Percentiles rank a stretch among this genome's conserved stretches.
These are phyloP conservation scores for Pseudocercospora fuligena DNA, from an alignment of 2,329 filamentous ascomycete species.

Conservation along the genomic window DNA sequence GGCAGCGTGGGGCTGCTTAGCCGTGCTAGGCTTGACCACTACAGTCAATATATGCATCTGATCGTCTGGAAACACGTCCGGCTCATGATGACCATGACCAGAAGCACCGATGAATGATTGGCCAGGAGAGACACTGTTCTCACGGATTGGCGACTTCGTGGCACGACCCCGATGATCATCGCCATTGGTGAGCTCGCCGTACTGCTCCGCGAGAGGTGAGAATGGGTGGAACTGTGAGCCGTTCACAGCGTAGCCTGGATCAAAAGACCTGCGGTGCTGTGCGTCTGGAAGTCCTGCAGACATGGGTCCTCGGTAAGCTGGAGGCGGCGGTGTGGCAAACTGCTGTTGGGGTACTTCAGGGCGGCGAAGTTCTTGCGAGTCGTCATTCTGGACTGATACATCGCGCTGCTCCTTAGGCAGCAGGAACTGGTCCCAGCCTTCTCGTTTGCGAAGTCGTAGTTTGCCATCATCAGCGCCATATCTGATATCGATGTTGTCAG, in stretches of 20 bases:
- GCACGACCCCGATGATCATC: conserved; percentile 38
- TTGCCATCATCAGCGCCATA: conserved; percentile 71
- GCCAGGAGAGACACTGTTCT: conserved; percentile 30
- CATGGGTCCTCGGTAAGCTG: conserved; percentile 35
- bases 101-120: conserved; percentile 23
- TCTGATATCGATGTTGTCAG: conserved; percentile 73
- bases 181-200: conserved; percentile 32
- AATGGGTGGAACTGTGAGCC: conserved; percentile 32
- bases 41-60: conserved; percentile 59
- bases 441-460: conserved; percentile 75
- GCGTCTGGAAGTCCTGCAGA: conserved; percentile 26
- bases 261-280: conserved; percentile 35
- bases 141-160: conserved; percentile 38
- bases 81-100: conserved; percentile 35
- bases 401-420: conserved; percentile 73
- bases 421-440: conserved; percentile 82
- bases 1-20: conserved; percentile 45
- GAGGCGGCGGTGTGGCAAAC: conserved; percentile 36
- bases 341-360: conserved; percentile 47
- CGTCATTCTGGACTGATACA: conserved; percentile 73
- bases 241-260: conserved; percentile 34
- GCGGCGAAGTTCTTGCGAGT: conserved; percentile 57
- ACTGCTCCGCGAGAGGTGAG: conserved; percentile 26
- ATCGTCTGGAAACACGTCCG: conserved; percentile 58
- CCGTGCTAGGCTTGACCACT: conserved; percentile 50